Conservation (phyloP, 192 early-diverging fungal species). For the Coemansia erecta region DNA sequence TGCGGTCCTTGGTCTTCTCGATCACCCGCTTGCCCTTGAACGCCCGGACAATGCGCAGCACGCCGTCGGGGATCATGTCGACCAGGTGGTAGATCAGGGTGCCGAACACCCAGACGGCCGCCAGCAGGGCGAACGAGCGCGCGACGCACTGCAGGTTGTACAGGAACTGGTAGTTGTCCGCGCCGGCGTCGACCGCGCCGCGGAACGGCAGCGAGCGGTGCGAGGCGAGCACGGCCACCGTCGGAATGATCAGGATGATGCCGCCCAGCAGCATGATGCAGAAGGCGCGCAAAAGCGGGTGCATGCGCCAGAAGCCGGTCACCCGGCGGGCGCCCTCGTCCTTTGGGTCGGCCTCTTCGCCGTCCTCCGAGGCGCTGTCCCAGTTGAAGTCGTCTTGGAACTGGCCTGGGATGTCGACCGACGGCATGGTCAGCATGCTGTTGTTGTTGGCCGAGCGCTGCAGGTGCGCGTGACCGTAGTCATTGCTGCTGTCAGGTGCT, state of each 20-base stretch:
- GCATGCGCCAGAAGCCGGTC: slow-evolving; percentile 54
- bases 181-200: slow-evolving; percentile 4
- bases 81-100: slow-evolving; percentile 57
- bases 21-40: slow-evolving; percentile 44
- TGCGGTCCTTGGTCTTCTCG: slow-evolving; percentile 55
- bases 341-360: slow-evolving; percentile 17
- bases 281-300: slow-evolving; percentile 57
- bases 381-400: slow-evolving; percentile 54
- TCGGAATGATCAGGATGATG: slow-evolving; percentile 54
- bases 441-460: slow-evolving; percentile 16
- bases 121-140: slow-evolving; percentile 49
- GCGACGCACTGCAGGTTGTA: slow-evolving; percentile 40
- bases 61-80: slow-evolving; percentile 56
- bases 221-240: slow-evolving; percentile 51
- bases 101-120: slow-evolving; percentile 54
- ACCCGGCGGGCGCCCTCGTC: slow-evolving; percentile 31
- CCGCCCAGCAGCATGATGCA: slow-evolving; percentile 56
- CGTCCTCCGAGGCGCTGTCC: slow-evolving; percentile 31
- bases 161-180: slow-evolving; percentile 18
- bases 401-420: slow-evolving; percentile 29
- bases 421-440: slow-evolving; percentile 38
- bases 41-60: slow-evolving; percentile 51
- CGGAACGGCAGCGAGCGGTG: slow-evolving; percentile 39
- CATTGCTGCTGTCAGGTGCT: not conserved
- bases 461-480: not conserved